Conservation (phyloP, 768 basidiomycete genomes). For the Lyophyllum semitale region DNA sequence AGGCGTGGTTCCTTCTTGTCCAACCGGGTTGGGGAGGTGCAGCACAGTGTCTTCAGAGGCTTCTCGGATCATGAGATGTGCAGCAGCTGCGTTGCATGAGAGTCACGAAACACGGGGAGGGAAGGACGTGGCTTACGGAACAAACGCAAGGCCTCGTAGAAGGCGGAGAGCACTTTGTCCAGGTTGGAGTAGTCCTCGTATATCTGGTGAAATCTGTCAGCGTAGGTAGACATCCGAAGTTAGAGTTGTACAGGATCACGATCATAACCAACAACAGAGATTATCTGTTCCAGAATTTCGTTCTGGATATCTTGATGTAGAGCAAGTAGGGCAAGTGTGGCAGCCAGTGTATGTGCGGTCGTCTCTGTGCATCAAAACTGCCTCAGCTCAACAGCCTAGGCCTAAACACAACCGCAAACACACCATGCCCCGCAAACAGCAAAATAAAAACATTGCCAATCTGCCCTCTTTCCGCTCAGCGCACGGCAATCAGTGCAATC, state of each 20-base stretch:
- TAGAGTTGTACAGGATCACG: conserved; percentile 30
- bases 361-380: conserved; percentile 32
- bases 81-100: conserved; percentile 32
- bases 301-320: conserved; percentile 44
- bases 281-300: conserved; percentile 40
- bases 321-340: conserved; percentile 41
- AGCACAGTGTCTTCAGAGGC: conserved; percentile 44
- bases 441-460: conserved; percentile 54
- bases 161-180: conserved; percentile 41
- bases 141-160: conserved; percentile 43
- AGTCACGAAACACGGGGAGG: neutral
- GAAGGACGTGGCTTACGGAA: conserved; percentile 35
- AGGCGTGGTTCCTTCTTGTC: conserved; percentile 36
- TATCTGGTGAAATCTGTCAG: conserved; percentile 21
- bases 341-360: conserved; percentile 44
- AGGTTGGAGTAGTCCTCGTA: conserved; percentile 42
- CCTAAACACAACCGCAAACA: neutral
- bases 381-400: neutral
- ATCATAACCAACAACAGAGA: conserved; percentile 31
- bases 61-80: conserved; percentile 40
- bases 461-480: conserved; percentile 21
- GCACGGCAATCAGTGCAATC: no score
- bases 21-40: conserved; percentile 39
- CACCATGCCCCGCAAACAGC: conserved; percentile 62
- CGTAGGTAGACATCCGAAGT: neutral